Evolutionary conservation across 768 basidiomycete genomes (phyloP).

Genomic region (Mycena rosella): DNA sequence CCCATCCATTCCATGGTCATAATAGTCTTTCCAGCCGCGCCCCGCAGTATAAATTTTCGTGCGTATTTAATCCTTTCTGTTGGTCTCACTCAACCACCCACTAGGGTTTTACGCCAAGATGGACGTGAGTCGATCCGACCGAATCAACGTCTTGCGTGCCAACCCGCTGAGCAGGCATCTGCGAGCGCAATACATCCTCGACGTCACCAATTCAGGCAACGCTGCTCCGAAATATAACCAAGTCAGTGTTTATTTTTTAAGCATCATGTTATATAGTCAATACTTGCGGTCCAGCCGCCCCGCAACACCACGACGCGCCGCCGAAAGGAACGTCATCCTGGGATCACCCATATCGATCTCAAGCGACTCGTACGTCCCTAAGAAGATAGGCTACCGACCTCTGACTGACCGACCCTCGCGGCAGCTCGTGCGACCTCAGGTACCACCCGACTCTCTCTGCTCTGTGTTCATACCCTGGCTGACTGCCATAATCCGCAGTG

Average conservation of each 20-base stretch:
- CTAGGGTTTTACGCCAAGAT: too few relatives aligned
- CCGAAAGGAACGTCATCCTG: background rate
- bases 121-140: too few relatives aligned
- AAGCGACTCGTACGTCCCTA: slow-evolving; percentile 19
- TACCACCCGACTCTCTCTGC: too few relatives aligned
- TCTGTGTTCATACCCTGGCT: too few relatives aligned
- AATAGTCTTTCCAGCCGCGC: background rate
- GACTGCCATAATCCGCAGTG: background rate
- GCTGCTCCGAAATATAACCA: background rate
- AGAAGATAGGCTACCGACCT: too few relatives aligned
- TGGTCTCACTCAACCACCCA: too few relatives aligned
- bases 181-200: background rate
- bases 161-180: too few relatives aligned
- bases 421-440: background rate
- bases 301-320: background rate
- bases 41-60: background rate
- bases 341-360: slow-evolving; percentile 26
- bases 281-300: background rate
- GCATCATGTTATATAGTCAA: background rate
- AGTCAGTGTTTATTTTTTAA: background rate
- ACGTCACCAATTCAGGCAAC: too few relatives aligned
- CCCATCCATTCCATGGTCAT: background rate
- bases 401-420: too few relatives aligned
- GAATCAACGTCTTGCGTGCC: too few relatives aligned
- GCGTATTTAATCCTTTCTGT: too few relatives aligned